Evolutionary conservation across 371 early-diverging fungal genomes (phyloP).

Genomic region (Circinella umbellata): DNA sequence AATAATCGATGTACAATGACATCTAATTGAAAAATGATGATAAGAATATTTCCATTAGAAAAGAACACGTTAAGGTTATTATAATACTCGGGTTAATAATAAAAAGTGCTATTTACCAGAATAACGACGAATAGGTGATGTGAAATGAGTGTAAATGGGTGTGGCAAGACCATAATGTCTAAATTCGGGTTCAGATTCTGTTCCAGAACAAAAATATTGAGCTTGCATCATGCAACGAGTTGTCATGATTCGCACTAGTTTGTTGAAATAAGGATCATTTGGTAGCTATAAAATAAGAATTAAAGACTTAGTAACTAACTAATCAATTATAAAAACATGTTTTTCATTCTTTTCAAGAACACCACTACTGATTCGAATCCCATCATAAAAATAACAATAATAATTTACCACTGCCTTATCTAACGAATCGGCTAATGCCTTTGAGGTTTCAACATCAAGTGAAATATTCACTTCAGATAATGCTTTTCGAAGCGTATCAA

Average conservation of each 20-base stretch:
- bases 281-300: slow-evolving; percentile 45
- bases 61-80: neutral
- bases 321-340: neutral
- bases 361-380: too few relatives aligned
- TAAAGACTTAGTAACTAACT: neutral
- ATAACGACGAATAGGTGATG: slow-evolving; percentile 96
- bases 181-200: slow-evolving; percentile 76
- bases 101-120: slow-evolving; percentile 54
- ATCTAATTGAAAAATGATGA: slow-evolving; percentile 57
- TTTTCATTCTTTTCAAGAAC: too few relatives aligned
- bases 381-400: neutral
- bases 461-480: slow-evolving; percentile 60
- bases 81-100: neutral
- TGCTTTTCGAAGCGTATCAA: slow-evolving; percentile 77
- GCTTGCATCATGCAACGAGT: slow-evolving; percentile 96
- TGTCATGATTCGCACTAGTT: slow-evolving; percentile 88
- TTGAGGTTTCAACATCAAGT: slow-evolving; percentile 60
- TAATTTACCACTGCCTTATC: slow-evolving; percentile 69
- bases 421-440: slow-evolving; percentile 83
- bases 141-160: slow-evolving; percentile 92
- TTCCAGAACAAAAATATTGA: slow-evolving; percentile 87
- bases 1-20: slow-evolving; percentile 93
- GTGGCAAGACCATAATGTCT: slow-evolving; percentile 89
- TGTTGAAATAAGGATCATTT: slow-evolving; percentile 87
- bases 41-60: neutral